These are phyloP conservation scores for Colletotrichum trifolii DNA, from an alignment of 2,329 filamentous ascomycete species.

Conservation along the genomic window DNA sequence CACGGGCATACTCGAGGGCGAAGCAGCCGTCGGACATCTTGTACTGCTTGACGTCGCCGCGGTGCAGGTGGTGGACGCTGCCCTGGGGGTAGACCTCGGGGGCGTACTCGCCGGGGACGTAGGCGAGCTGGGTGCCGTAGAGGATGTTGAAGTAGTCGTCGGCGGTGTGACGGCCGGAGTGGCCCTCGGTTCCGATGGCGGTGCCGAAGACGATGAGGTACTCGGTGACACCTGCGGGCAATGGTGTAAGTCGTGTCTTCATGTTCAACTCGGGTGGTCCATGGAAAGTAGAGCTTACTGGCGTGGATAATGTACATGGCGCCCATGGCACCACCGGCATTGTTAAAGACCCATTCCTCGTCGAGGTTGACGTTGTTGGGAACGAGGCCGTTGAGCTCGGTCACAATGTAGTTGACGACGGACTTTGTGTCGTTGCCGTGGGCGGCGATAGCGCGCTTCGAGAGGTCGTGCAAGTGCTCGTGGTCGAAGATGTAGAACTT, in stretches of 20 bases:
- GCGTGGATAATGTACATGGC: conserved; percentile 92
- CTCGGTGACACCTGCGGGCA: conserved; percentile 75
- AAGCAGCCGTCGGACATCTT: conserved; percentile 82
- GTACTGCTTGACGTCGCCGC: conserved; percentile 84
- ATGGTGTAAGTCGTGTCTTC: conserved; percentile 10
- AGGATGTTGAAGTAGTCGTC: conserved; percentile 97
- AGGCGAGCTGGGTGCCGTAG: conserved; percentile 79
- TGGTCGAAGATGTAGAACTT: conserved; percentile 81
- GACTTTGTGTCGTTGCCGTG: conserved; percentile 81
- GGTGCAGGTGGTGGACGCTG: conserved; percentile 75
- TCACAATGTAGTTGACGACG: conserved; percentile 76
- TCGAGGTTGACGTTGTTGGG: conserved; percentile 71
- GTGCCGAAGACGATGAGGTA: conserved; percentile 92
- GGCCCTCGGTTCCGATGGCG: conserved; percentile 85
- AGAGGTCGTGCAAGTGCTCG: conserved; percentile 74
- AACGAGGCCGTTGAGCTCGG: conserved; percentile 69
- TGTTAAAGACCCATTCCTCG: conserved; percentile 93
- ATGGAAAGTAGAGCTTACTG: conserved; percentile 61
- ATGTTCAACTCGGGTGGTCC: neutral
- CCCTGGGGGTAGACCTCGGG: conserved; percentile 78
- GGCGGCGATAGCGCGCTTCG: conserved; percentile 70
- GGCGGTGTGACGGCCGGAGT: conserved; percentile 88
- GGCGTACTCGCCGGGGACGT: conserved; percentile 74
- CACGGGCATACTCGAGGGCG: conserved; percentile 84
- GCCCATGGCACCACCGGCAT: conserved; percentile 91